Base-by-base conservation (phyloP, 441 rosid species). In the Gossypium gossypioides region DNA sequence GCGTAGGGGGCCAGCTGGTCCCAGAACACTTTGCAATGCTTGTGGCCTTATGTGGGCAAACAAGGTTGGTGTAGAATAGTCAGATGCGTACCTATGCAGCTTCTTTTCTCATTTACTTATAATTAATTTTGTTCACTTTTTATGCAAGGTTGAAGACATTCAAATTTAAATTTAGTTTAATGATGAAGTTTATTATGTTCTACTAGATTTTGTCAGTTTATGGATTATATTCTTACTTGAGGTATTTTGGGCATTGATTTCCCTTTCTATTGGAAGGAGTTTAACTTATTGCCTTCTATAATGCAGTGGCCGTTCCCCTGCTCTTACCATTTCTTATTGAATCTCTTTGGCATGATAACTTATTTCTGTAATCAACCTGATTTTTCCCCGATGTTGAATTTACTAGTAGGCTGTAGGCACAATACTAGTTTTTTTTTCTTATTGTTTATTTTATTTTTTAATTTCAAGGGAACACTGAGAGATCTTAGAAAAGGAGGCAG, bases 31-130 rank as follows among this genome's bases (percentile, higher is more conserved):
- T 72, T 82, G 85, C 74, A 82, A 82, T 82, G 85, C 85, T n/a
- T 82, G 85, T 75, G 85, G 85, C 54, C 82, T 82, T 69, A 82
- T 75, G 85, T 82, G 85, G 85, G 85, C 82, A 21, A 82, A 82
- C 74, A 82, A 82, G 82, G 85, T 81, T 16, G 61, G 70, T 64
- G 12, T 57, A 22, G 32, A 50, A 50, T 40, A 22, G 13, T 64
- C 1, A 0, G 16, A 50, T 16, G 46, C 51, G 55, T 71, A 22
- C 32, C 15, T 12, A 37, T 70, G 9, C 3, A 56, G 18, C 51
- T 34, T 19, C 2, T 34, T n/a, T 37, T 55, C 52, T 48, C 25
- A 0, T 50, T 40, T 57, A n/a, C 22, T 57, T 71, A 1, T 54
- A 6, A 40, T 48, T 48, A 48, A n/a, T 67, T 48, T 48, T 48